Evolutionary conservation across 2,329 filamentous ascomycete species (phyloP).

Genomic region (Colletotrichum caudatum): DNA sequence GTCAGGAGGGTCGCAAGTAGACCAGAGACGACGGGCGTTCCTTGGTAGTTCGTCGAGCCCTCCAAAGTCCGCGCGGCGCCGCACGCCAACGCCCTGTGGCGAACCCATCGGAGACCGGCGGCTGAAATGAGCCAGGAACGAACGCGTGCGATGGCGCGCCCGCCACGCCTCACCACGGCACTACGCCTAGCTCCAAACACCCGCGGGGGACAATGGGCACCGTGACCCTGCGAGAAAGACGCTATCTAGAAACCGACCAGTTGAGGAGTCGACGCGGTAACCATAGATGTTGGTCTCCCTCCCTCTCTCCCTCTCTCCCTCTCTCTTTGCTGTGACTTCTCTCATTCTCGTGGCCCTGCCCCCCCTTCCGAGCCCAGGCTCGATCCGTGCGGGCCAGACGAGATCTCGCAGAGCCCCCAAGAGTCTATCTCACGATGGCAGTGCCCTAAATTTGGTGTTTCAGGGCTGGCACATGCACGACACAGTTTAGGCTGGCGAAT

Average conservation of each 20-base stretch:
- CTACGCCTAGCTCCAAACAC: constrained; percentile 32
- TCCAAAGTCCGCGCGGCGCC: not conserved
- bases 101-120: not conserved
- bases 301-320: not conserved
- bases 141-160: not conserved
- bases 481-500: too few relatives aligned
- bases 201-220: constrained; percentile 20
- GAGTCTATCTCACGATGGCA: not conserved
- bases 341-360: not conserved
- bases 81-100: not conserved
- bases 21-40: not conserved
- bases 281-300: not conserved
- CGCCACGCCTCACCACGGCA: constrained; percentile 9
- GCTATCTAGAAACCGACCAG: not conserved
- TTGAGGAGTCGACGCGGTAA: not conserved
- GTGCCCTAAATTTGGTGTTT: not conserved
- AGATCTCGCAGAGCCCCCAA: not conserved
- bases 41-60: not conserved
- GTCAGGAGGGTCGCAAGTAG: constrained; percentile 22
- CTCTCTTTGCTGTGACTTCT: not conserved
- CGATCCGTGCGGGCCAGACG: not conserved
- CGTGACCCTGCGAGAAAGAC: not conserved
- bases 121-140: not conserved
- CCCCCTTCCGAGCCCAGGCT: not conserved
- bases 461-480: not conserved